Evolutionary conservation across 1,284 basidiomycete genomes (phyloP).

Genomic region (Blastosporella zonata): DNA sequence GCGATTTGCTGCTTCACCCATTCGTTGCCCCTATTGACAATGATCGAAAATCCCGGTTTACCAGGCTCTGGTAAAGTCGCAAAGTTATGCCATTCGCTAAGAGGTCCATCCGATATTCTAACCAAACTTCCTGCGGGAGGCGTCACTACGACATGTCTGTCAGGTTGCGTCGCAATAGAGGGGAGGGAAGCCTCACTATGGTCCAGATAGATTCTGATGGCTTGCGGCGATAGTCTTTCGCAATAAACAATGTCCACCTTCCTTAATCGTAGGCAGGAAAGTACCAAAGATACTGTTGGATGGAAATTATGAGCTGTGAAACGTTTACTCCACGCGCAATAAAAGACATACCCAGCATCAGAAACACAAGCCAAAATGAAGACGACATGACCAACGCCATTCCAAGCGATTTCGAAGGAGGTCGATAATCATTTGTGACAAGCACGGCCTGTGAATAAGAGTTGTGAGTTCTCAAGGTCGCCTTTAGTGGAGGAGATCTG

Average conservation of each 20-base stretch:
- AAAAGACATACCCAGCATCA: slow-evolving; percentile 38
- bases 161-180: slow-evolving; percentile 9
- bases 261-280: slow-evolving; percentile 52
- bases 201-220: slow-evolving; percentile 55
- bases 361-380: slow-evolving; percentile 52
- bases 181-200: slow-evolving; percentile 42
- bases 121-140: slow-evolving; percentile 55
- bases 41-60: slow-evolving; percentile 52
- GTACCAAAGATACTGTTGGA: slow-evolving; percentile 46
- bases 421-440: slow-evolving; percentile 54
- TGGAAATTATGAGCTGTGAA: not conserved
- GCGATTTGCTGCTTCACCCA: slow-evolving; percentile 54
- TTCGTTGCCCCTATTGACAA: slow-evolving; percentile 58
- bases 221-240: slow-evolving; percentile 55
- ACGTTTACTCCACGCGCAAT: not conserved
- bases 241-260: slow-evolving; percentile 52
- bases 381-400: slow-evolving; percentile 41
- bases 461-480: not conserved
- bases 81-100: slow-evolving; percentile 63
- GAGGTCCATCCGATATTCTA: slow-evolving; percentile 50
- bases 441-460: slow-evolving; percentile 38
- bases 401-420: slow-evolving; percentile 33
- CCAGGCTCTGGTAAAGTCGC: slow-evolving; percentile 52
- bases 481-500: not conserved
- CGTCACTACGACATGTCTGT: slow-evolving; percentile 33